Conservation (phyloP, 495 filamentous ascomycete species). For the Xylaria longipes region DNA sequence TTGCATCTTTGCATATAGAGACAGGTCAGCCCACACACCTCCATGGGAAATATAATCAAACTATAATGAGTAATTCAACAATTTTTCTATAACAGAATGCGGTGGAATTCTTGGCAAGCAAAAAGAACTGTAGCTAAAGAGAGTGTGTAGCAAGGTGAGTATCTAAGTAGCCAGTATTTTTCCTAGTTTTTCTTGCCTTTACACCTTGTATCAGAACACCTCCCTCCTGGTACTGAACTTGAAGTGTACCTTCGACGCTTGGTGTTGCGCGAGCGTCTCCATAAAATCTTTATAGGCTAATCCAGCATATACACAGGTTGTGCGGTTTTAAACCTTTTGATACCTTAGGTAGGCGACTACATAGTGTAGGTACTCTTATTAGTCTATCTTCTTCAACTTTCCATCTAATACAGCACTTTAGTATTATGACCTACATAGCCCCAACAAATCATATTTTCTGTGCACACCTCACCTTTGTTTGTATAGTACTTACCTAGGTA, state of each 20-base stretch:
- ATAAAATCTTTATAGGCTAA: too few relatives aligned
- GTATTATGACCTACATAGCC: background rate
- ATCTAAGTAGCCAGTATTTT: background rate
- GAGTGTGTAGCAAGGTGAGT: background rate
- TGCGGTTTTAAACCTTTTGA: background rate
- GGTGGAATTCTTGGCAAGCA: background rate
- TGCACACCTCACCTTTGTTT: too few relatives aligned
- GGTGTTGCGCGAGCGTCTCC: too few relatives aligned
- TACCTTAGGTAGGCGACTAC: background rate
- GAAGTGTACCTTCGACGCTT: too few relatives aligned
- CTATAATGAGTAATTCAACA: background rate
- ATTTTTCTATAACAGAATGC: background rate
- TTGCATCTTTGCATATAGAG: background rate
- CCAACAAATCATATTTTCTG: too few relatives aligned
- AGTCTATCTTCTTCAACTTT: background rate
- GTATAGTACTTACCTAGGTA: too few relatives aligned
- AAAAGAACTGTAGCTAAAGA: background rate
- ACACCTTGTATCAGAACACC: too few relatives aligned
- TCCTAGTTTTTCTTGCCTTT: background rate
- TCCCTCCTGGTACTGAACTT: too few relatives aligned
- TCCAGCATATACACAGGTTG: background rate
- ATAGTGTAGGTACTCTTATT: background rate
- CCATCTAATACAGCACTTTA: background rate
- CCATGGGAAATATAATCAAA: background rate
- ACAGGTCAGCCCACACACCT: background rate